phyloP scores from a whole-genome alignment of 768 basidiomycete species.

The Terana coerulea region DNA sequence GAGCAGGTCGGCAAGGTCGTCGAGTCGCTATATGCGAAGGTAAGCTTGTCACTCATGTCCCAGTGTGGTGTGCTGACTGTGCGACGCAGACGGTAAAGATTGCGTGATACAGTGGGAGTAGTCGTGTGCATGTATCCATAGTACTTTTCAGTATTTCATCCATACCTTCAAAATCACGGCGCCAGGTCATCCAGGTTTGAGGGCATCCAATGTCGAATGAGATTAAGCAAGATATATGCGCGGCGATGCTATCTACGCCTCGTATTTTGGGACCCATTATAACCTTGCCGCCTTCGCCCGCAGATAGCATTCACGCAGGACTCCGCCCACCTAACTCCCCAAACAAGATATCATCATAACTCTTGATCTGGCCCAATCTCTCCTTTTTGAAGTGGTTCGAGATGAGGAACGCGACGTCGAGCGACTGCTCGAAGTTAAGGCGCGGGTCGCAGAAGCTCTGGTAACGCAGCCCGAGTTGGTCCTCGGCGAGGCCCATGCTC shows the following conservation, averaged over 20 bases:
- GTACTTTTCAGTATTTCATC: no score
- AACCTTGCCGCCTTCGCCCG: no score
- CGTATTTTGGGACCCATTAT: no score
- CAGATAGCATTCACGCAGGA: constrained; percentile 7
- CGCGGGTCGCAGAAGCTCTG: constrained; percentile 95
- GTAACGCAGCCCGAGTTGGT: constrained; percentile 86
- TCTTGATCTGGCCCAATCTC: constrained; percentile 29
- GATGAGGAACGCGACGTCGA: constrained; percentile 88
- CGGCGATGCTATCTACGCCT: no score
- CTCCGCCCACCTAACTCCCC: constrained; percentile 27
- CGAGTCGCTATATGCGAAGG: constrained; percentile 88
- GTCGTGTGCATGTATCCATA: no score
- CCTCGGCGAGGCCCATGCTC: constrained; percentile 90
- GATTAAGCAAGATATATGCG: no score
- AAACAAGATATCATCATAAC: constrained; percentile 26
- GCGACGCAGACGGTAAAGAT: constrained; percentile 39
- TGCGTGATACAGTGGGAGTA: constrained; percentile 30
- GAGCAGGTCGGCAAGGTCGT: constrained; percentile 94
- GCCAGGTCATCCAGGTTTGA: no score
- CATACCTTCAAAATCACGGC: no score
- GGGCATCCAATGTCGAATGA: no score
- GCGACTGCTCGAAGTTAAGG: constrained; percentile 89
- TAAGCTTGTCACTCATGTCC: constrained; percentile 13
- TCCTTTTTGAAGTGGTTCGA: constrained; percentile 78
- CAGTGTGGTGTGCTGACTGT: neutral